Evolutionary conservation across 202 grass and related monocot species (phyloP), one percentile per base, ranked within the genome.

Genomic region (Dendrocalamus latiflorus): DNA sequence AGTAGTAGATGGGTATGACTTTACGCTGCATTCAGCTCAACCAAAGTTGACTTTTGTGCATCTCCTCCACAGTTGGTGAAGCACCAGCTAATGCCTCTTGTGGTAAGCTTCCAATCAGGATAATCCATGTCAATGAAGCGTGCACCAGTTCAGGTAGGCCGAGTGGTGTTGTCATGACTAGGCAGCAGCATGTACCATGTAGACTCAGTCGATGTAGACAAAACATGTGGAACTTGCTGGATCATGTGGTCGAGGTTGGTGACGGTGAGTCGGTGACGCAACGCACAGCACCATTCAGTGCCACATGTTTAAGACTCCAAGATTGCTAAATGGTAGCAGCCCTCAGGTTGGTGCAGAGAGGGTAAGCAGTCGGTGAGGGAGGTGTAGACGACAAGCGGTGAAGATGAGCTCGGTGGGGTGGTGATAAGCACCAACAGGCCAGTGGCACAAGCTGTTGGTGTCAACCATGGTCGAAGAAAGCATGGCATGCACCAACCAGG

Each of bases 351-450:
- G 81, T 84, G 88, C 51, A 83, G 88, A 53, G 36, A 36, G 68
- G 53, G 69, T 70, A 80, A 68, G 63, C 70, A 68, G 45, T 77
- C 49, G 83, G 48, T 66, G 87, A 81, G 77, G 77, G 30, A 57
- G 64, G 65, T 81, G 87, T 28, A 82, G 83, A 72, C 48, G 57
- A 66, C 72, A 85, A 57, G 77, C 66, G 28, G 48, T 72, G 77
- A 65, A 83, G 86, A 89, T 81, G 87, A 77, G 56, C 65, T 65
- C 56, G 42, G 48, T 65, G 55, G 77, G 57, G 43, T 81, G 83
- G 83, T 85, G 83, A 82, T 82, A 85, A 85, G 65, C 77, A 89
- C 72, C 72, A 89, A 62, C 72, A 75, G 20, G 17, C 67, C 74
- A 78, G 75, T 24, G 72, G 75, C 65, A 82, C 74, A 65, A 74